phyloP scores from a whole-genome alignment of 2,329 filamentous ascomycete genomes.

The Camillea tinctor region DNA sequence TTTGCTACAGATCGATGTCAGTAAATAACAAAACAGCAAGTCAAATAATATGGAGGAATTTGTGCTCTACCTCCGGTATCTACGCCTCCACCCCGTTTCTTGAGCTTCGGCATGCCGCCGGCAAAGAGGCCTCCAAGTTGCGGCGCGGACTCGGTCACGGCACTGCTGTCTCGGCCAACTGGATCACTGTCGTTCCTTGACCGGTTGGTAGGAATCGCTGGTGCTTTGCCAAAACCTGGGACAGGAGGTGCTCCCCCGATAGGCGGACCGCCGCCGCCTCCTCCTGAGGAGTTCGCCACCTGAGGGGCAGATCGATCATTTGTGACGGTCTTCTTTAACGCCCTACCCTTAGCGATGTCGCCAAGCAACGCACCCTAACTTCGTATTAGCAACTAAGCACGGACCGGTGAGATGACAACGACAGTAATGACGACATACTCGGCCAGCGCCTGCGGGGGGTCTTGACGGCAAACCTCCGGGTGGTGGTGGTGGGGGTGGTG shows the following conservation, averaged over 20 bases:
- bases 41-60: not conserved
- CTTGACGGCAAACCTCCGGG: slow-evolving; percentile 59
- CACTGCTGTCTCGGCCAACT: slow-evolving; percentile 45
- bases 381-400: slow-evolving; percentile 14
- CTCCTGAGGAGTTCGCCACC: slow-evolving; percentile 56
- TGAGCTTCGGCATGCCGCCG: slow-evolving; percentile 92
- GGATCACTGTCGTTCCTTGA: slow-evolving; percentile 83
- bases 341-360: slow-evolving; percentile 81
- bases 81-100: slow-evolving; percentile 78
- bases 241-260: slow-evolving; percentile 78
- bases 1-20: slow-evolving; percentile 47
- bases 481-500: slow-evolving; percentile 65
- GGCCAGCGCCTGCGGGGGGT: slow-evolving; percentile 53
- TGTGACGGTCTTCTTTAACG: slow-evolving; percentile 80
- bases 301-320: slow-evolving; percentile 89
- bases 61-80: slow-evolving; percentile 62
- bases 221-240: slow-evolving; percentile 60
- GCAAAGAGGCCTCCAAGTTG: slow-evolving; percentile 88
- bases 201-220: slow-evolving; percentile 65
- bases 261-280: slow-evolving; percentile 57
- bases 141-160: slow-evolving; percentile 60
- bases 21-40: slow-evolving; percentile 5
- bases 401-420: not conserved
- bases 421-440: slow-evolving; percentile 52
- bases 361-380: slow-evolving; percentile 77